Evolutionary conservation across 257 asterid genomes (phyloP), one percentile per base, ranked within the genome.

Genomic region (Gynochthodes officinalis): DNA sequence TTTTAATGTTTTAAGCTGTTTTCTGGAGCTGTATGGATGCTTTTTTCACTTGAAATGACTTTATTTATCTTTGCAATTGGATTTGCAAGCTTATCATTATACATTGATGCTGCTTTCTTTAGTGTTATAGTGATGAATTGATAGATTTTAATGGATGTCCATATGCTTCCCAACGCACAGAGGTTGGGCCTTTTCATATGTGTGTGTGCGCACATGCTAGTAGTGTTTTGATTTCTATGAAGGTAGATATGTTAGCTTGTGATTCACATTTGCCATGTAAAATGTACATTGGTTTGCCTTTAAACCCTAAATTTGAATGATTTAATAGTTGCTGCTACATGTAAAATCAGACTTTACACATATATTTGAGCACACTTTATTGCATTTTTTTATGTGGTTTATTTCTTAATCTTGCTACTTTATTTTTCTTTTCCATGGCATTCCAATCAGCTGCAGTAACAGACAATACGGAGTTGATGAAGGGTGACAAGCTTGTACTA

Each of bases 401-500:
- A 13, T 37, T 19, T 28, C 25, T 42, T 65, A 12, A 0, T 43
- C 37, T 33, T 30, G 59, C 69, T 19, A 14, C 52, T 44, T 71
- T 30, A 30, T 25, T 27, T 27, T 44, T 21, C 33, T 42, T 23
- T 70, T n/a, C n/a, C n/a, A n/a, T n/a, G n/a, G 59, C 55, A 35
- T 53, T 77, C 76, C 39, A 35, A 40, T 53, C 60, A 33, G 69
- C 71, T 62, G 39, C 76, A 70, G 63, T 72, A 54, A 21, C 80
- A 71, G 87, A 76, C 68, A 14, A 32, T 57, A 78, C 69, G 60
- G 89, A 71, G 65, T 76, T 73, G 61, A 48, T 67, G 8, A 76
- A 44, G 67, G 97, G 95, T 67, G 98, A 94, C 86, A 94, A 94
- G 83, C 96, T 94, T 61, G 95, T 94, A 10, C 70, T 94, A 3